phyloP scores from a whole-genome alignment of 2,329 filamentous ascomycete genomes.

The Colletotrichum orbiculare region DNA sequence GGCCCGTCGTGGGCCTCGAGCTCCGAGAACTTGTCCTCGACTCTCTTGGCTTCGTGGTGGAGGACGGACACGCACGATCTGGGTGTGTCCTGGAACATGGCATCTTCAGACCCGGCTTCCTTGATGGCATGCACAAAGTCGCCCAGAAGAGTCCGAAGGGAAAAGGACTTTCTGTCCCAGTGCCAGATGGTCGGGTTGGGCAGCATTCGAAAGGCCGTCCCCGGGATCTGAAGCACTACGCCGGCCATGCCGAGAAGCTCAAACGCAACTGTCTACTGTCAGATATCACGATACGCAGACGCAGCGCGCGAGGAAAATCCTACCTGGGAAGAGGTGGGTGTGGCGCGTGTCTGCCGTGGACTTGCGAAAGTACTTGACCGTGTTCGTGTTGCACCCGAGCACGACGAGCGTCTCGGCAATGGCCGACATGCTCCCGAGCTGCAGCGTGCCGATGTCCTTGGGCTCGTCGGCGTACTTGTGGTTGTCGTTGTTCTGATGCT shows the following conservation, averaged over 20 bases:
- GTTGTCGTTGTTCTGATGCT: constrained; percentile 5
- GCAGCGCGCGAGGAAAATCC: background rate
- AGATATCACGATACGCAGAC: background rate
- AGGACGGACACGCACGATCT: constrained; percentile 40
- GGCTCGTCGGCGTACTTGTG: constrained; percentile 39
- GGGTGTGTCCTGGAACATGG: background rate
- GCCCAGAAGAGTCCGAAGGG: constrained; percentile 54
- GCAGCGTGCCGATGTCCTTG: constrained; percentile 38
- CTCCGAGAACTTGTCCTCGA: constrained; percentile 44
- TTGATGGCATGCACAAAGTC: constrained; percentile 49
- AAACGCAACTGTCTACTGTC: constrained; percentile 45
- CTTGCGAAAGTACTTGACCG: constrained; percentile 44
- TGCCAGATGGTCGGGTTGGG: constrained; percentile 60
- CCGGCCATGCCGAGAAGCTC: constrained; percentile 56
- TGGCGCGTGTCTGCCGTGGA: constrained; percentile 34
- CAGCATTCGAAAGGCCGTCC: constrained; percentile 52
- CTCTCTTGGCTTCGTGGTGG: constrained; percentile 32
- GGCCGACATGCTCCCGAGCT: constrained; percentile 41
- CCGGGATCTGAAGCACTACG: constrained; percentile 47
- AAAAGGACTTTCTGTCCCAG: constrained; percentile 63
- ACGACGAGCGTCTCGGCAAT: constrained; percentile 50
- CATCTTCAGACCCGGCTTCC: background rate
- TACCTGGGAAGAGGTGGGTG: constrained; percentile 43
- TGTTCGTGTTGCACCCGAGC: constrained; percentile 52
- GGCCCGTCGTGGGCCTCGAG: constrained; percentile 18